Evolutionary conservation across 192 early-diverging fungal genomes (phyloP).

Genomic region (Coemansia sp.): DNA sequence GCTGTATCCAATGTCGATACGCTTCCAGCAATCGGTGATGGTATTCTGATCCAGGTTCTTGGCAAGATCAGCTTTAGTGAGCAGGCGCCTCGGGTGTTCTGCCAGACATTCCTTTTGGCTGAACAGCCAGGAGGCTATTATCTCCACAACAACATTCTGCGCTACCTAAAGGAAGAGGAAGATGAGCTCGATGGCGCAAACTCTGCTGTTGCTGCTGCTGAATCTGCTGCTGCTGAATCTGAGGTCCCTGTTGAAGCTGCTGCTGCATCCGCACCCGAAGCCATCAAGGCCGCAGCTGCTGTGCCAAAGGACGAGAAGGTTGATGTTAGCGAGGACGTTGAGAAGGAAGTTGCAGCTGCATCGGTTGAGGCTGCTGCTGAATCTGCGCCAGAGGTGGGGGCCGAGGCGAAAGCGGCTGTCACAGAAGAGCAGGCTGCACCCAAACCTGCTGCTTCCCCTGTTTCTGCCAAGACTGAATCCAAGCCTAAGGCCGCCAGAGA

Average conservation of each 20-base stretch:
- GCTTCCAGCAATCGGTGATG: constrained; percentile 70
- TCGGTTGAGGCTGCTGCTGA: constrained; percentile 18
- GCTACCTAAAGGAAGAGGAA: constrained; percentile 89
- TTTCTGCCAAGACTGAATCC: constrained; percentile 26
- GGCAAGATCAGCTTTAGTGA: constrained; percentile 90
- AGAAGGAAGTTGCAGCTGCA: constrained; percentile 15
- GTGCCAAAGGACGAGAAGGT: constrained; percentile 47
- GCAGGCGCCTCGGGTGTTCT: constrained; percentile 80
- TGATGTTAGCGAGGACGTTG: constrained; percentile 27
- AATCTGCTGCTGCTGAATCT: constrained; percentile 10
- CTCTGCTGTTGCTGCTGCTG: constrained; percentile 8
- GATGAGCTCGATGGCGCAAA: constrained; percentile 55
- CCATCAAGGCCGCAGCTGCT: constrained; percentile 17
- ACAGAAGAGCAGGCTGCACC: constrained; percentile 9
- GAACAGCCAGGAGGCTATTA: constrained; percentile 90
- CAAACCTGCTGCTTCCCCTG: constrained; percentile 21
- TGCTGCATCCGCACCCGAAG: constrained; percentile 15
- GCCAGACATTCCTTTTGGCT: constrained; percentile 90
- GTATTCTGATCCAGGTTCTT: constrained; percentile 88
- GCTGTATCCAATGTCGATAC: constrained; percentile 86
- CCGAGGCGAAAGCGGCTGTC: constrained; percentile 23
- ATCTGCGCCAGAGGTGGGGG: constrained; percentile 20
- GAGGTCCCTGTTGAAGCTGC: constrained; percentile 7
- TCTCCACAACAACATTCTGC: constrained; percentile 92
- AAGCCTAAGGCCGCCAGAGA: constrained; percentile 49